Evolutionary conservation across 2,329 filamentous ascomycete species (phyloP), one percentile per base, ranked within the genome.

Genomic region (Xylaria sp.): DNA sequence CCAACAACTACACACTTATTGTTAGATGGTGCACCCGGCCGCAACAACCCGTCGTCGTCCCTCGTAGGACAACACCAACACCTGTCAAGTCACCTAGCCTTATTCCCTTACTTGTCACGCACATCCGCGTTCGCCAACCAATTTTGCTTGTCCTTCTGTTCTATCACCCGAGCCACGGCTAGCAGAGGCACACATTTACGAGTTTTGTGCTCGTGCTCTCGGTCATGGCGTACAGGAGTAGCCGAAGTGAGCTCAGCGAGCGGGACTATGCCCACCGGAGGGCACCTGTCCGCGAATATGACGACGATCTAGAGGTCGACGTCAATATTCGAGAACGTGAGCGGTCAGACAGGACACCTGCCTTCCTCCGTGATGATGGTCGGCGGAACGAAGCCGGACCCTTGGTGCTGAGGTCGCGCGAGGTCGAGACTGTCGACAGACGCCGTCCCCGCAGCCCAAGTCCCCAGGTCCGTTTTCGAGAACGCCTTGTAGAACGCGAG

Each of bases 351-450:
- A 79, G 81, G 43, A 76, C 80, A 43, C 83, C 82, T 2, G 76
- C 79, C 55, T 86, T 86, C 69, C 73, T 87, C 61, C 80, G 83
- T 52, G 81, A 84, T 2, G 83, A 85, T 42, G 73, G 67, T 28
- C 78, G 82, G 58, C 80, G 80, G 14, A 61, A 73, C 25, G 84
- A 86, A 61, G 74, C 79, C 25, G 84, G 84, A 2, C 78, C 80
- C 38, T 73, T 87, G 70, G 84, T 87, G 17, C 78, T 87, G 50
- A 81, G 84, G 54, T 77, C 82, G 67, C 80, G 84, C 47, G 83
- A 87, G 59, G 78, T 86, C 53, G 84, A 87, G 75, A 84, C 81
- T 0, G 70, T 83, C 62, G 83, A 86, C 71, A 76, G 78, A 43
- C 73, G 75, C 38, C 77, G 83, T 54, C 78, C 79, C 56, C 80